Evolutionary conservation across 2,329 filamentous ascomycete genomes (phyloP), one percentile per base, ranked within the genome.

Genomic region (Graphilbum ipis-grandicollis): DNA sequence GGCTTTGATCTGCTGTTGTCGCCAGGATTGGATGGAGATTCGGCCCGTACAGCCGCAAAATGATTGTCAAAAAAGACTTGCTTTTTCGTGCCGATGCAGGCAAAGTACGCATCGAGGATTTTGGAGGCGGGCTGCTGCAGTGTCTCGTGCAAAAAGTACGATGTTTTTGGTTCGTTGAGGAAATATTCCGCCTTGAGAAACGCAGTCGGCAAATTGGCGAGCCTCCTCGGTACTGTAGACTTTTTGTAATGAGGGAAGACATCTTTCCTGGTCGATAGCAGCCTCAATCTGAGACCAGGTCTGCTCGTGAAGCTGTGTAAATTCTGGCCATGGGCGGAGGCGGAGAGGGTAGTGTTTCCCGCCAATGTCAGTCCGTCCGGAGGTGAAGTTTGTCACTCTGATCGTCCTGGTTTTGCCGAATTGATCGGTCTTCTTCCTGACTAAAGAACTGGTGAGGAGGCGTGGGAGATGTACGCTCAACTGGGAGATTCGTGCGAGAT

Each of bases 81-180:
- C 19, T 31, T 19, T 10, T 14, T n/a, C 15, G n/a, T 34, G 9
- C 17, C 12, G 14, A 9, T 31, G 9, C 28, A n/a, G 4, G 23
- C 10, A 8, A 36, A 19, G 29, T 36, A 36, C 2, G 28, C 34
- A 22, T 36, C 31, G 3, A 36, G 19, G 5, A 36, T 36, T 9
- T 17, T n/a, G 2, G 28, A 30, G 8, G 34, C 26, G 2, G 28
- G 34, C 26, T 31, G 30, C 21, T 36, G 34, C 19, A 36, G 14
- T 18, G 34, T 31, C 14, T 36, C 34, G 28, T 36, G 34, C 7
- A 31, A 14, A 22, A 36, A 36, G n/a, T 31, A 31, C 1, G 34
- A 36, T 9, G 34, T 36, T 26, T 31, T 36, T 14, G 19, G 17
- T 19, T 36, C 34, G 34, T 36, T 36, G 28, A 36, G 29, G 19